A percentile compares a stretch with the other conserved stretches of the same genome.
These are phyloP conservation scores for Oxyria digyna DNA, from an alignment of 148 eudicot genomes.

Conservation along the genomic window DNA sequence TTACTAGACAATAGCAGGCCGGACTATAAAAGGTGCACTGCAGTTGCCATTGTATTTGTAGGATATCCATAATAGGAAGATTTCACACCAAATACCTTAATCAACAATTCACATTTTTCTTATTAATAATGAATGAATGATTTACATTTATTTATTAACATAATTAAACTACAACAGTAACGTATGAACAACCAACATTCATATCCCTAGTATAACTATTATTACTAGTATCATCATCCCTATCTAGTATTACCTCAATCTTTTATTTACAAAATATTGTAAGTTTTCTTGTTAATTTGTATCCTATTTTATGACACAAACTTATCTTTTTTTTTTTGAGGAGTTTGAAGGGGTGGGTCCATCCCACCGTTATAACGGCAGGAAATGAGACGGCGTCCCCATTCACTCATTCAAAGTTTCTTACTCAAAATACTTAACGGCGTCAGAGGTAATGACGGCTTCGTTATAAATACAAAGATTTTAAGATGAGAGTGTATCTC, in stretches of 20 bases:
- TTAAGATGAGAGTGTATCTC: not conserved
- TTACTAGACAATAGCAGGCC: not conserved
- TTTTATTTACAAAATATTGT: too few relatives aligned
- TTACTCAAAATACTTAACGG: not conserved
- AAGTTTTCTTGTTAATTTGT: too few relatives aligned
- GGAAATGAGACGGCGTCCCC: constrained; percentile 1
- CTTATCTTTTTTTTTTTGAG: not conserved
- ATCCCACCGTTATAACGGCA: constrained; percentile 3
- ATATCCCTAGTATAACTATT: not conserved
- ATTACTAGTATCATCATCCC: not conserved
- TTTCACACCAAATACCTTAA: not conserved
- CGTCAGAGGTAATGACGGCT: constrained; percentile 3
- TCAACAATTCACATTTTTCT: not conserved
- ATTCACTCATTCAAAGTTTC: not conserved
- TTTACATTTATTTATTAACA: not conserved
- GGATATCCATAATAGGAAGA: constrained; percentile 1
- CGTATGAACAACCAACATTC: not conserved
- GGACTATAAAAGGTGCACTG: not conserved
- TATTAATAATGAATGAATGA: too few relatives aligned
- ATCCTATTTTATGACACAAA: too few relatives aligned
- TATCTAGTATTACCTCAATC: too few relatives aligned
- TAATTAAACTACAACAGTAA: not conserved
- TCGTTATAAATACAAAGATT: constrained; percentile 4
- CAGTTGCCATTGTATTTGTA: constrained; percentile 1
- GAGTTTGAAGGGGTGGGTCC: constrained; percentile 6